Evolutionary conservation across 2,329 filamentous ascomycete species (phyloP), one percentile per base, ranked within the genome.

Genomic region (Pseudogymnoascus sp.): DNA sequence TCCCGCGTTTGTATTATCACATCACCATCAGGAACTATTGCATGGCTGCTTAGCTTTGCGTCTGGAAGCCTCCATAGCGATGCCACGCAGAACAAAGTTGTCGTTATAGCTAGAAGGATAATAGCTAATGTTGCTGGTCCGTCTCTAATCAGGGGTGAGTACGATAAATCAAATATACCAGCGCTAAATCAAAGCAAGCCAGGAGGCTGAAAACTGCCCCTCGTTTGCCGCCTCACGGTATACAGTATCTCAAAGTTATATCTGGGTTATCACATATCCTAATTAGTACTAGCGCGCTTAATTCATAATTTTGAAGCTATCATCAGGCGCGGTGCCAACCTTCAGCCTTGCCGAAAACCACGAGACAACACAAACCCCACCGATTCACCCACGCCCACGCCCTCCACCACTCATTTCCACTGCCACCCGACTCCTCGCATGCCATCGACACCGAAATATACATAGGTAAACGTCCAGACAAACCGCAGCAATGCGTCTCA

Each of bases 401-500:
- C 11, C 11, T 31, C 33, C 40, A n/a, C 59, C 37, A 57, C 24
- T 11, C n/a, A 26, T 35, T 57, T 50, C 15, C 5, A 3, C 15
- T 36, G 8, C 33, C 24, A 54, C 9, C 36, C 59, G 15, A 60
- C 36, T 21, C 4, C 59, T 36, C 33, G 31, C 37, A 36, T 54
- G 33, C 41, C 17, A 36, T n/a, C 33, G 37, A 41, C 37, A 59
- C 44, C 10, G 26, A 59, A 54, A 54, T 54, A 5, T 54, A 54
- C 29, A 54, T 54, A 54, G 47, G 47, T 54, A 54, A 54, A 35
- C 47, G 47, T 54, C 47, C 47, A 35, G 47, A 54, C 15, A 54
- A 31, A 64, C 66, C 67, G 64, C 70, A 73, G 79, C 66, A 57
- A 97, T 99, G 94, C 88, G 93, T 82, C 86, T 99, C 79, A 97